Evolutionary conservation across 495 filamentous ascomycete species (phyloP), one percentile per base, ranked within the genome.

Genomic region (Penicillium waksmanii): DNA sequence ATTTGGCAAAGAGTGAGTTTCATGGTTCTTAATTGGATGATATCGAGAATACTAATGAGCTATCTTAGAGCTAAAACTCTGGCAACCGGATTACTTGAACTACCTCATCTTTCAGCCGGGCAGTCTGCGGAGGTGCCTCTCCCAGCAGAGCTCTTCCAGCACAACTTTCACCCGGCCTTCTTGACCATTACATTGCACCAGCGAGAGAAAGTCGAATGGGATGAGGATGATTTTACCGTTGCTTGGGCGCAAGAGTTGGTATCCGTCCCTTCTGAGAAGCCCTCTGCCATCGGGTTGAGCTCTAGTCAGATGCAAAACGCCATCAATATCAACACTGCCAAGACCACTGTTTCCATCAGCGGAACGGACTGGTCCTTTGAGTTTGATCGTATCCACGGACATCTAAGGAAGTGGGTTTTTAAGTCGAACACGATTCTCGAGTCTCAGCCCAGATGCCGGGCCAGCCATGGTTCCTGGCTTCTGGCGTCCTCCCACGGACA

Each of bases 401-500:
- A 33, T 36, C 59, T 67, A 2, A 51, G 48, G 11, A 51, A 27
- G 18, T 68, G 66, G 66, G 34, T 25, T 23, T 38, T 34, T 18
- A 42, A 52, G 12, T 43, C 21, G 3, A 52, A 50, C 23, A 13
- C 35, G 13, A 42, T 55, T n/a, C 63, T 66, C 35, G 43, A 43
- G 19, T 38, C 63, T n/a, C 15, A 40, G 54, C 27, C 51, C 25
- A 12, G 38, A 40, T 15, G 60, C 43, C 6, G 56, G 56, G 19
- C 54, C 59, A 3, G 63, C 64, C 27, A 66, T 76, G 15, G 17
- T 60, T 6, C 55, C 77, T 31, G 69, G 68, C 34, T 74, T 75
- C 66, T 79, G 74, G 74, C 75, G 77, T 18, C 74, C 76, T 25
- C 81, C 80, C 21, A 91, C 88, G 5, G 84, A 89, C 68, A 90